Percentiles rank a stretch among this genome's conserved stretches.
Evolutionary conservation across 441 rosid species (phyloP).

Genomic region (Dalechampia spathulata): DNA sequence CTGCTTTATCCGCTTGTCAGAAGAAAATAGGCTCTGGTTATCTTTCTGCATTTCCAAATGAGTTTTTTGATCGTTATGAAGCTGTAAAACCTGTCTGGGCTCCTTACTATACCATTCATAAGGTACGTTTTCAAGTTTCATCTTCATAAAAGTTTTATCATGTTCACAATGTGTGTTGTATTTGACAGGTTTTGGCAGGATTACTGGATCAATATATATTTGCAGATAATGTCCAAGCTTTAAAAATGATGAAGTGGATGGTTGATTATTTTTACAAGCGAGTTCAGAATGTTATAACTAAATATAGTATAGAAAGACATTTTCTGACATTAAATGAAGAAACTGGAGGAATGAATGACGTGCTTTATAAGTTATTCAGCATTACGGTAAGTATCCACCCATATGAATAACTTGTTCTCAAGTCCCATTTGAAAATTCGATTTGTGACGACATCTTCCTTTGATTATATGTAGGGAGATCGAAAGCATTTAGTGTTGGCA

Average conservation of each 20-base stretch:
- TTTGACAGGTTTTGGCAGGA: conserved; percentile 49
- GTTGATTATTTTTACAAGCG: conserved; percentile 49
- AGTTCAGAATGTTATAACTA: conserved; percentile 37
- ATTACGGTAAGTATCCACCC: conserved; percentile 34
- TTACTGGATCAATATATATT: conserved; percentile 44
- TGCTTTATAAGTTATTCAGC: conserved; percentile 39
- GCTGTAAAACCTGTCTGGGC: conserved; percentile 89
- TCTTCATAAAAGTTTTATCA: background rate
- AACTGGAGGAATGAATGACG: conserved; percentile 63
- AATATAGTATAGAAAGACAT: conserved; percentile 36
- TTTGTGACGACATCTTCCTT: too few species aligned
- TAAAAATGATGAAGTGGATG: conserved; percentile 46
- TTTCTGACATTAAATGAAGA: conserved; percentile 48
- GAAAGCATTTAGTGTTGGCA: conserved; percentile 75
- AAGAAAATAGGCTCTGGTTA: conserved; percentile 65
- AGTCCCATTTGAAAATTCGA: too few species aligned
- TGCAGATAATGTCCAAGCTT: conserved; percentile 39
- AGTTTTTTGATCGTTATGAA: conserved; percentile 77
- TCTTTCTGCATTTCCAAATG: conserved; percentile 90
- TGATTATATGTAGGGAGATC: conserved; percentile 54
- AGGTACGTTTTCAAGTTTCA: conserved; percentile 33
- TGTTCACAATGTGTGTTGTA: background rate
- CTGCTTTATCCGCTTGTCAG: conserved; percentile 70
- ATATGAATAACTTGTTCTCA: too few species aligned
- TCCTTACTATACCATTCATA: conserved; percentile 95